These are phyloP conservation scores for Macrophomina pseudophaseolina DNA, from an alignment of 2,329 filamentous ascomycete species.

Conservation along the genomic window DNA sequence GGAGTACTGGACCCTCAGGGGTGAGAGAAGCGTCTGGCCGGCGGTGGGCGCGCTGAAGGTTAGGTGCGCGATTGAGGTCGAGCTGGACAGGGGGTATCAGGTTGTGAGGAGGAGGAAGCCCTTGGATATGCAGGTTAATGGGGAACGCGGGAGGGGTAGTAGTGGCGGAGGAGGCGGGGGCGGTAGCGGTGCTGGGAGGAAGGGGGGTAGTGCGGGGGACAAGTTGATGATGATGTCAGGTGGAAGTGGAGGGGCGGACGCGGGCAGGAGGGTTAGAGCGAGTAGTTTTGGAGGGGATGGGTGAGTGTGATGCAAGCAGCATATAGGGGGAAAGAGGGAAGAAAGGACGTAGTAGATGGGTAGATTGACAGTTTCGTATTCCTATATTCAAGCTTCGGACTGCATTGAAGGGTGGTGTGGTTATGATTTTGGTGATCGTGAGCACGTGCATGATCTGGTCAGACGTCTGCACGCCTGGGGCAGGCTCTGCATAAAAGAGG, in stretches of 20 bases:
- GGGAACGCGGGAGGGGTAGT: too few species aligned
- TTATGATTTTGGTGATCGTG: too few species aligned
- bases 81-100: slow-evolving; percentile 85
- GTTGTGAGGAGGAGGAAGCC: slow-evolving; percentile 66
- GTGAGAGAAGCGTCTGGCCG: slow-evolving; percentile 90
- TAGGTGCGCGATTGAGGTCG: slow-evolving; percentile 83
- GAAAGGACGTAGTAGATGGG: too few species aligned
- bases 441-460: too few species aligned
- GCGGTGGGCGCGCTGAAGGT: slow-evolving; percentile 82
- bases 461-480: too few species aligned
- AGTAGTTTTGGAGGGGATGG: slow-evolving; percentile 26
- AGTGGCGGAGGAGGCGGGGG: neutral
- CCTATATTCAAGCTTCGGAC: too few species aligned
- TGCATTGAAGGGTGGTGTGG: too few species aligned
- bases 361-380: too few species aligned
- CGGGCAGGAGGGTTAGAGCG: slow-evolving; percentile 19
- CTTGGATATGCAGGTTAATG: slow-evolving; percentile 45
- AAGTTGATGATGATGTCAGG: neutral
- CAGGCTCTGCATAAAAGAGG: too few species aligned
- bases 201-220: neutral
- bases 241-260: neutral
- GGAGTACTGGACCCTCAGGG: slow-evolving; percentile 82
- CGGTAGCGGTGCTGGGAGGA: neutral
- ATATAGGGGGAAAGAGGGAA: too few species aligned
- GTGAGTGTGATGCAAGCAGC: neutral